Evolutionary conservation across 768 basidiomycete species (phyloP), one percentile per base, ranked within the genome.

Genomic region (Lentinula guzmanii): DNA sequence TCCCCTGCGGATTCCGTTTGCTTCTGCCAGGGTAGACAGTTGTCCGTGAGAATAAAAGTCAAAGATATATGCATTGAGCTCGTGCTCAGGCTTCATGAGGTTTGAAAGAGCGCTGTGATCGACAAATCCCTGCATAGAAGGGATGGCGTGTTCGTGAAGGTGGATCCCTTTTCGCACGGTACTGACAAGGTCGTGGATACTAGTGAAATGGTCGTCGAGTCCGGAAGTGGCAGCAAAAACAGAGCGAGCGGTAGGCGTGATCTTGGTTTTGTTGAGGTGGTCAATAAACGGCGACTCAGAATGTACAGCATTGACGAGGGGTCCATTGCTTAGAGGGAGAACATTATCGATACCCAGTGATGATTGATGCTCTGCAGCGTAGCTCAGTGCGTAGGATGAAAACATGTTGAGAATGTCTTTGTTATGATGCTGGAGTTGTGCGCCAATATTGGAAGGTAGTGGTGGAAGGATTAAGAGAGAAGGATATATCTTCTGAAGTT

Each of bases 11-110:
- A 88, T 84, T 1, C 78, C 83, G 55, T 89, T 88, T 4, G 84
- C 83, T 0, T 64, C 63, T 10, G 73, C 74, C 37, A 89, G 69
- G 1, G 82, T 74, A 2, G 70, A 67, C 6, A 75, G 72, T 66
- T 86, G 85, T 0, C 88, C 89, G 61, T 90, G 89, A 0, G 69
- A 78, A 67, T 81, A 89, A 71, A 89, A 91, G 66, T 91, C 89
- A 50, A 82, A 72, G 15, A 90, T 69, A 65, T 88, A 88, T 0
- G 85, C 87, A 62, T 90, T 89, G 50, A 88, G 75, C 52, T 70
- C 65, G 52, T 68, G 65, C 11, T 67, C 58, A 2, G 64, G 66
- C 11, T 52, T 57, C 11, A 60, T 45, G 2, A 42, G 43, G 9
- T 50, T 61, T 21, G 39, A 63, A 33, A 39, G 67, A 51, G 67